Evolutionary conservation across 148 eudicot genomes (phyloP).

Genomic region (Persicaria maculosa): DNA sequence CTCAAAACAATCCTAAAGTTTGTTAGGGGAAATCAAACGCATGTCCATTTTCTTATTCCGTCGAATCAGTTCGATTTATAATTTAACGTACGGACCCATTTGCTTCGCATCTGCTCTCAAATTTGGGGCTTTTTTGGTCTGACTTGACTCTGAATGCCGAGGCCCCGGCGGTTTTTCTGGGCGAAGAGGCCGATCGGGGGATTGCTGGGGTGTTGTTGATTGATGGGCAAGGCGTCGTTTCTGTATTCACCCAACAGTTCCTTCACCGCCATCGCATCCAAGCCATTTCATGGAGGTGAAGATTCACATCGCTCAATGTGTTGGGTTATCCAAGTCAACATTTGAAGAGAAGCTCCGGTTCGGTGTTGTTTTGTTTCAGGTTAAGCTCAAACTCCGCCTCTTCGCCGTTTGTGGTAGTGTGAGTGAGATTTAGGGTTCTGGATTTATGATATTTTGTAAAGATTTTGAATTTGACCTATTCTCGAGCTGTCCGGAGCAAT

Average conservation of each 20-base stretch:
- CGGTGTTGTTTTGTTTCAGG: slow-evolving; percentile 37
- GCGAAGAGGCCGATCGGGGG: slow-evolving; percentile 32
- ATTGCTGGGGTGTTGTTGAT: slow-evolving; percentile 22
- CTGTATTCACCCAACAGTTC: background rate
- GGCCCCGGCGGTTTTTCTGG: slow-evolving; percentile 26
- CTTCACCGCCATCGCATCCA: slow-evolving; percentile 13
- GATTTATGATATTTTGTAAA: background rate
- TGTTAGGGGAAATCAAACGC: background rate
- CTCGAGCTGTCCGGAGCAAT: background rate
- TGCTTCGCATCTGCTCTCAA: background rate
- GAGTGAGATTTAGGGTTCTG: slow-evolving; percentile 10
- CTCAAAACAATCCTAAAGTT: background rate
- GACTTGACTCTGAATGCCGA: slow-evolving; percentile 21
- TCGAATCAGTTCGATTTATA: background rate
- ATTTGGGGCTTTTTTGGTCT: background rate
- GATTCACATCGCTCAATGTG: slow-evolving; percentile 41
- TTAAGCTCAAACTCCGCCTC: slow-evolving; percentile 15
- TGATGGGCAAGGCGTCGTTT: slow-evolving; percentile 42
- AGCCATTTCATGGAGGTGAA: slow-evolving; percentile 63
- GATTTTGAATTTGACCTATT: background rate
- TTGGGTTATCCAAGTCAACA: slow-evolving; percentile 19
- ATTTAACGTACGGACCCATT: background rate
- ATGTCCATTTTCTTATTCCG: background rate
- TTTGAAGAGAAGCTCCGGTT: slow-evolving; percentile 29
- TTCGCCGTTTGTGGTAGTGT: slow-evolving; percentile 1